Conservation (phyloP, 805 yeast genomes). For the Metschnikowia borealis region DNA sequence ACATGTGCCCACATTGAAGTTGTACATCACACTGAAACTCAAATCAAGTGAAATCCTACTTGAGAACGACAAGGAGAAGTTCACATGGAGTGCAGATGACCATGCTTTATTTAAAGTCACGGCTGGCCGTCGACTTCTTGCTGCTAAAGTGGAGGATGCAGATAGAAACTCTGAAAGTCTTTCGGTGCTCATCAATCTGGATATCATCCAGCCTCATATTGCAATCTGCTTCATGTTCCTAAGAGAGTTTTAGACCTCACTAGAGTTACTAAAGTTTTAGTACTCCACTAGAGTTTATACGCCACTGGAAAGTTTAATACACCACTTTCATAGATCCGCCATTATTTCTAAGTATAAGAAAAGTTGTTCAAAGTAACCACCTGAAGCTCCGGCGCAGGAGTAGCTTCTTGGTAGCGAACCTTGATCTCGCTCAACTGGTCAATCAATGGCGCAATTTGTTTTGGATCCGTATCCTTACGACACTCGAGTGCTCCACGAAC, state of each 20-base stretch:
- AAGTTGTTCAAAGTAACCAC: constrained; percentile 35
- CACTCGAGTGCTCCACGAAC: constrained; percentile 59
- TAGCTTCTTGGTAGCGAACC: constrained; percentile 28
- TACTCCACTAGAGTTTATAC: too few species aligned
- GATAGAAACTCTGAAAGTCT: constrained; percentile 2
- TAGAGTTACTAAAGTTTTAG: neutral
- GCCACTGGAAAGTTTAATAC: neutral
- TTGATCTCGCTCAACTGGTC: constrained; percentile 28
- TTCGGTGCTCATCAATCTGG: constrained; percentile 7
- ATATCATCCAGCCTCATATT: constrained; percentile 8
- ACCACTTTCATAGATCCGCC: neutral
- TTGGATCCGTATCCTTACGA: constrained; percentile 41
- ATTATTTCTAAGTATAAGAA: constrained; percentile 16
- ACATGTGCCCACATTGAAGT: constrained; percentile 1
- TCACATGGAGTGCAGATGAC: constrained; percentile 8
- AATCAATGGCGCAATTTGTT: constrained; percentile 25
- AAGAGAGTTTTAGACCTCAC: neutral
- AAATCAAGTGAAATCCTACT: constrained; percentile 5
- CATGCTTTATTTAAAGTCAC: constrained; percentile 7
- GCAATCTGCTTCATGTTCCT: constrained; percentile 9
- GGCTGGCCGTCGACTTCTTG: neutral
- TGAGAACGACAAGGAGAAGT: constrained; percentile 4
- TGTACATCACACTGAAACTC: constrained; percentile 11
- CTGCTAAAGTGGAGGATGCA: neutral
- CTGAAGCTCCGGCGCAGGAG: constrained; percentile 30